phyloP scores from a whole-genome alignment of 352 stramenopile genomes.

The Pilasporangium apinafurcum region DNA sequence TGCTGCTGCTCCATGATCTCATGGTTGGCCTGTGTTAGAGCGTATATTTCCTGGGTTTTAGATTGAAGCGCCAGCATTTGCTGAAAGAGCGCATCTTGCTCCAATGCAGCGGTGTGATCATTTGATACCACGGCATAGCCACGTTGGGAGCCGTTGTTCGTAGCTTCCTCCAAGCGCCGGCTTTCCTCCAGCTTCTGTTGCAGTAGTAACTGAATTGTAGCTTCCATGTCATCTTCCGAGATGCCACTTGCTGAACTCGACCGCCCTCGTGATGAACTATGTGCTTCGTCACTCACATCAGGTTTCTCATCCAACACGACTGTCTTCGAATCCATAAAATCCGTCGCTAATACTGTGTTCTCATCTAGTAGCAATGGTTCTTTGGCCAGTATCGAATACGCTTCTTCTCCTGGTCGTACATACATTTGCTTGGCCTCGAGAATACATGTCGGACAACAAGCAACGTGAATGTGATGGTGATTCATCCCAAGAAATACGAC shows the following conservation, averaged over 20 bases:
- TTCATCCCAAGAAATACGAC: slow-evolving; percentile 2
- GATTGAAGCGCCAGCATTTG: slow-evolving; percentile 34
- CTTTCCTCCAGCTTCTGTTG: background rate
- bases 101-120: background rate
- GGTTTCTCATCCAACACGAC: too few relatives aligned
- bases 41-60: slow-evolving; percentile 26
- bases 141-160: too few relatives aligned
- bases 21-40: slow-evolving; percentile 33
- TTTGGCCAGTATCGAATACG: slow-evolving; percentile 7
- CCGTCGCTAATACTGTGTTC: too few relatives aligned
- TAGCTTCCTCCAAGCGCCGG: too few relatives aligned
- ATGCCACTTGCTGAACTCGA: slow-evolving; percentile 6
- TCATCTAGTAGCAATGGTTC: too few relatives aligned
- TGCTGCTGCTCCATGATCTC: slow-evolving; percentile 28
- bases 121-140: too few relatives aligned
- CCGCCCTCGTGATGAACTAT: too few relatives aligned
- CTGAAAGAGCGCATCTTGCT: slow-evolving; percentile 10
- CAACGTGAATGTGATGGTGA: background rate
- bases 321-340: too few relatives aligned
- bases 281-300: too few relatives aligned
- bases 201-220: slow-evolving; percentile 2
- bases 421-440: slow-evolving; percentile 9
- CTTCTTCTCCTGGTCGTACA: slow-evolving; percentile 3
- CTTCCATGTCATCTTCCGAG: slow-evolving; percentile 8
- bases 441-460: slow-evolving; percentile 6